A percentile compares a stretch with the other conserved stretches of the same genome.
Evolutionary conservation across 2,329 filamentous ascomycete genomes (phyloP).

Genomic region (Ceratocystis cacaofunesta): DNA sequence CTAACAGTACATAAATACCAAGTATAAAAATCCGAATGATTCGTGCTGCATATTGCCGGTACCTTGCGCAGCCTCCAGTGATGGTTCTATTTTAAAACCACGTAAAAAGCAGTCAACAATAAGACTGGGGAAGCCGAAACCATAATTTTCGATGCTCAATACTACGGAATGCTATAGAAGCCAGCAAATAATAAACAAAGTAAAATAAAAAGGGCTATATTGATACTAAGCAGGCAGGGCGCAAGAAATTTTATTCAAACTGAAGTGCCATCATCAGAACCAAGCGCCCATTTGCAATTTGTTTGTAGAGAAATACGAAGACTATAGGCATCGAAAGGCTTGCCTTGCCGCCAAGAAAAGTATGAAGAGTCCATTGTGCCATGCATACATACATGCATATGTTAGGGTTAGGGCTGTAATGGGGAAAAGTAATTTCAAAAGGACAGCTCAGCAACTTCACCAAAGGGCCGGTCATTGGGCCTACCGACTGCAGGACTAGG

Average conservation of each 20-base stretch:
- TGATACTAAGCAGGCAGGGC: background rate
- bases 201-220: background rate
- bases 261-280: background rate
- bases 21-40: background rate
- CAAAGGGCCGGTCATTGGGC: background rate
- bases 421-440: background rate
- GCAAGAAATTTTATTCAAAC: background rate
- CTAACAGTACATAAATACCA: background rate
- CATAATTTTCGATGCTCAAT: background rate
- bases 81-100: background rate
- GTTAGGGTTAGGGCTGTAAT: background rate
- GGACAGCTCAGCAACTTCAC: constrained; percentile 7
- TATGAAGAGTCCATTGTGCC: background rate
- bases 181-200: background rate
- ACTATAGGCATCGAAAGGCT: background rate
- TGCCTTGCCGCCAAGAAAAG: background rate
- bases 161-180: background rate
- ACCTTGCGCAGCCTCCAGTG: background rate
- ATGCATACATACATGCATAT: background rate
- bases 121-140: background rate
- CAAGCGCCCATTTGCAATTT: background rate
- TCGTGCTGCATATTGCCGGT: too few relatives aligned
- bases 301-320: background rate
- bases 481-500: background rate
- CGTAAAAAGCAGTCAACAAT: background rate